Evolutionary conservation across 2,329 filamentous ascomycete genomes (phyloP), one percentile per base, ranked within the genome.

Genomic region (Exophiala dermatitidis): DNA sequence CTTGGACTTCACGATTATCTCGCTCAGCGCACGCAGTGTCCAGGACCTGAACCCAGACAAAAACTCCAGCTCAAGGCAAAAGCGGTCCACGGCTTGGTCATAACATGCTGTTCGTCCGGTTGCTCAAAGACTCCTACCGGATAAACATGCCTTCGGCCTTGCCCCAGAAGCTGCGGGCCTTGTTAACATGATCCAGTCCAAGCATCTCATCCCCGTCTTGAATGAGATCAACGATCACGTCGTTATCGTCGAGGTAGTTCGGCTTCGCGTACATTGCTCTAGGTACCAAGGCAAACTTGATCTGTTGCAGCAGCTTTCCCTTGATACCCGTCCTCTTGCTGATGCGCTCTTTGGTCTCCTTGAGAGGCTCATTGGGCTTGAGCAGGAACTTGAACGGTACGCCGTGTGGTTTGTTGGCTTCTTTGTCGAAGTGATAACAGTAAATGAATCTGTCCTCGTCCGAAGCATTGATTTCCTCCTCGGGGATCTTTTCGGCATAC

Each of bases 271-370:
- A 94, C 48, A 82, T 78, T 62, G 72, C 63, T 67, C 86, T 77
- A 68, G 83, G 77, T 48, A 96, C 80, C 32, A 95, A 72, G 4
- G 90, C 87, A 74, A 98, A 96, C 71, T 94, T 96, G 71, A 98
- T 93, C 77, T 97, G 97, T 71, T 98, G 91, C 62, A 98, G 90
- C 61, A 89, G 89, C 77, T 98, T 98, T 69, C 93, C 94, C 72
- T 96, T 96, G 72, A 98, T 84, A 29, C 90, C 90, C 0, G 88
- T 95, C 54, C 91, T 80, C 70, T 90, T 91, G 63, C 93, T 90
- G 3, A 98, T 76, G n/a, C 93, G 83, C 72, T 95, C 89, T 74
- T 91, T 96, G 41, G 90, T 96, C 33, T 97, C 88, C 54, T 82
- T 83, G 71, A 98, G 97, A 37, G 78, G 77, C 69, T 98, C 93